Conservation (phyloP, 257 asterid genomes). For the Scutellaria minor region DNA sequence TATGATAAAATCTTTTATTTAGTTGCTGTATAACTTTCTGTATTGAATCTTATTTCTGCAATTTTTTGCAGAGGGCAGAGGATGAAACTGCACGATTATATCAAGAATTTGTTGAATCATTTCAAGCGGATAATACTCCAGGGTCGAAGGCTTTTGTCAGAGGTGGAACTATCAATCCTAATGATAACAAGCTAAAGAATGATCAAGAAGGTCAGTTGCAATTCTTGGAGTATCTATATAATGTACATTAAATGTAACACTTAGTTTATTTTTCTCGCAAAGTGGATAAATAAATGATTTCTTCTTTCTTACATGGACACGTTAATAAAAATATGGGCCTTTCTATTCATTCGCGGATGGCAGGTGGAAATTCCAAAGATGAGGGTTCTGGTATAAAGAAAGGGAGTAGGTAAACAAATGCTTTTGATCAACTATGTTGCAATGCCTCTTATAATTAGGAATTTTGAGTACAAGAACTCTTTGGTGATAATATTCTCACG, state of each 20-base stretch:
- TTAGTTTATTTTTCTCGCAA: constrained; percentile 40
- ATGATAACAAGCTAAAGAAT: constrained; percentile 65
- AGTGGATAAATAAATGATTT: constrained; percentile 66
- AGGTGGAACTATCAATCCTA: constrained; percentile 87
- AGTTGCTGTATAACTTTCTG: background rate
- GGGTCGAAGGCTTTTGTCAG: constrained; percentile 89
- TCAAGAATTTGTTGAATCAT: constrained; percentile 85
- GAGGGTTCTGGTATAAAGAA: constrained; percentile 99
- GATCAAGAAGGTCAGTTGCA: constrained; percentile 72
- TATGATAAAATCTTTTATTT: background rate
- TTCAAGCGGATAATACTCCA: constrained; percentile 73
- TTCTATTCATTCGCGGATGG: constrained; percentile 99
- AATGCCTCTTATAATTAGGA: constrained; percentile 59
- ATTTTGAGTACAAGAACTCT: constrained; percentile 42
- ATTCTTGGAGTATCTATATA: background rate
- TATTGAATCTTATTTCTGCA: constrained; percentile 18
- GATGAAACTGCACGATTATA: constrained; percentile 87
- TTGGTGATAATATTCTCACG: constrained; percentile 43
- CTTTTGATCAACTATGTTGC: constrained; percentile 81
- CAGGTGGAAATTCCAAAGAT: constrained; percentile 99
- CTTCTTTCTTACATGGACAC: constrained; percentile 65
- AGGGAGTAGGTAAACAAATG: constrained; percentile 99
- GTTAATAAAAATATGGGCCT: constrained; percentile 93
- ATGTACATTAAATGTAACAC: constrained; percentile 24
- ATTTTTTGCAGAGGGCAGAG: constrained; percentile 68